phyloP scores from a whole-genome alignment of 1,284 basidiomycete genomes.

The Agroathelia rolfsii region DNA sequence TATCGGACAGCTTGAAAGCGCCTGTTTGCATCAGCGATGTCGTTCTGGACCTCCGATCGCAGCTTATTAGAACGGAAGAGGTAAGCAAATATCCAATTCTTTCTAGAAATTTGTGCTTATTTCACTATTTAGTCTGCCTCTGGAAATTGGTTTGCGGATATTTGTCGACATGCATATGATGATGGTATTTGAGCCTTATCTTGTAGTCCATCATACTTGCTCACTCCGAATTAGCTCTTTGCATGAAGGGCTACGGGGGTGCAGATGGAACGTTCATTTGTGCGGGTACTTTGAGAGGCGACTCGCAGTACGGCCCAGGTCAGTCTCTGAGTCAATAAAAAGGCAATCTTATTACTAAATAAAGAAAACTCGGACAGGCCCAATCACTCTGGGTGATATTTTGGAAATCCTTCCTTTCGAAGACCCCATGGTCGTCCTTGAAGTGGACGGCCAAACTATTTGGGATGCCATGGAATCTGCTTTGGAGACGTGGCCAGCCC shows the following conservation, averaged over 20 bases:
- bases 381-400: conserved; percentile 75
- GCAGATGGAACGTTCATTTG: conserved; percentile 76
- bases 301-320: conserved; percentile 80
- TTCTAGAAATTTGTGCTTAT: background rate
- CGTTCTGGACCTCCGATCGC: conserved; percentile 68
- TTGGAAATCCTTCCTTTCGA: conserved; percentile 86
- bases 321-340: conserved; percentile 7
- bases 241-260: conserved; percentile 48
- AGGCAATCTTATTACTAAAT: background rate
- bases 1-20: conserved; percentile 60
- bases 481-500: conserved; percentile 76
- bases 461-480: conserved; percentile 78
- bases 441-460: conserved; percentile 72
- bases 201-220: too few relatives aligned
- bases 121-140: conserved; percentile 51
- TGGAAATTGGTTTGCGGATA: conserved; percentile 87
- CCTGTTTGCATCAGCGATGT: conserved; percentile 66
- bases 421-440: conserved; percentile 76
- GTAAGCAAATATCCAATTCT: conserved; percentile 23
- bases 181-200: too few relatives aligned
- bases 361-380: conserved; percentile 30
- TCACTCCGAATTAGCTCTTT: too few relatives aligned
- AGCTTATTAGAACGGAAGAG: conserved; percentile 63
- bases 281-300: conserved; percentile 83
- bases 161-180: conserved; percentile 80